Evolutionary conservation across 2,329 filamentous ascomycete genomes (phyloP).

Genomic region (Monosporascus sp.): DNA sequence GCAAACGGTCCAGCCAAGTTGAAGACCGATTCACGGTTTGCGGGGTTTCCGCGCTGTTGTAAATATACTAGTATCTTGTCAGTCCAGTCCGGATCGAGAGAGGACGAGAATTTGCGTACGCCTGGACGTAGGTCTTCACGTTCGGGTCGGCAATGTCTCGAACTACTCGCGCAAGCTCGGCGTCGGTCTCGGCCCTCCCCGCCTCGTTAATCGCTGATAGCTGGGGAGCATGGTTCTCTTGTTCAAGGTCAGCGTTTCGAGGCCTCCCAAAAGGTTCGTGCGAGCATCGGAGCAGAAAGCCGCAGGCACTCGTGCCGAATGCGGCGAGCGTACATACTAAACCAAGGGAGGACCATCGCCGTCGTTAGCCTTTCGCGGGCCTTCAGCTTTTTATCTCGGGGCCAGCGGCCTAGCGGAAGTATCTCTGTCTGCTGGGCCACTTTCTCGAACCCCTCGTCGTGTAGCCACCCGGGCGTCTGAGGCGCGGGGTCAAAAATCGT

Average conservation of each 20-base stretch:
- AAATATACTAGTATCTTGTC: constrained; percentile 16
- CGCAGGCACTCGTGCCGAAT: not conserved
- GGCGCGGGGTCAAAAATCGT: constrained; percentile 38
- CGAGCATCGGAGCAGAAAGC: not conserved
- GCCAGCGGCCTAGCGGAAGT: constrained; percentile 36
- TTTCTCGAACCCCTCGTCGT: constrained; percentile 34
- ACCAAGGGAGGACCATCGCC: constrained; percentile 28
- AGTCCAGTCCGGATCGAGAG: not conserved
- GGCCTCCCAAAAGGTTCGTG: not conserved
- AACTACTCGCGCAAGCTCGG: not conserved
- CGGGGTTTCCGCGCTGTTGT: constrained; percentile 26
- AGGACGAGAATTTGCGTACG: constrained; percentile 13
- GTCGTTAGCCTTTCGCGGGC: constrained; percentile 32
- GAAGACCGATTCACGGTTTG: not conserved
- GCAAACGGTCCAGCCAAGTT: not conserved
- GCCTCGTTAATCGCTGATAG: not conserved
- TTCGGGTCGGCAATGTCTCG: not conserved
- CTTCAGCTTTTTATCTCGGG: constrained; percentile 33
- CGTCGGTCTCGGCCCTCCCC: not conserved
- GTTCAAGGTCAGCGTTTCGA: not conserved
- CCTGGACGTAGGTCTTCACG: constrained; percentile 17
- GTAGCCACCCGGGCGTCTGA: constrained; percentile 28
- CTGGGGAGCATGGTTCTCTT: not conserved
- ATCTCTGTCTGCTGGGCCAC: constrained; percentile 37
- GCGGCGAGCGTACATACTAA: constrained; percentile 24